Percentiles rank a stretch among this genome's conserved stretches.
Evolutionary conservation across 495 filamentous ascomycete species (phyloP).

Genomic region (Aspergillus affinis): DNA sequence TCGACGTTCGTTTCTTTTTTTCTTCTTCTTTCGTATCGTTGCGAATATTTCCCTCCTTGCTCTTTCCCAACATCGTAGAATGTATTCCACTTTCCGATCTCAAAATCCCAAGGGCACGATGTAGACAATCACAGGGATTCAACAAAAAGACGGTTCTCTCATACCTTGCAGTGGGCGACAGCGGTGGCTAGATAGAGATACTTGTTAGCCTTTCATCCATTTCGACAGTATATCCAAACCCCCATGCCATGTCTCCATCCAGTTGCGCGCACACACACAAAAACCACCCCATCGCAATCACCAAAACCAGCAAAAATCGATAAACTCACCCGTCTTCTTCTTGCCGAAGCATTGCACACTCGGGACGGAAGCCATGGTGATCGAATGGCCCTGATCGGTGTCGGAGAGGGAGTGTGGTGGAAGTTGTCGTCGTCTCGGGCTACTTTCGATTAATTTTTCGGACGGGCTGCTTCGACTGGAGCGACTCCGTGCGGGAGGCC

Average conservation of each 20-base stretch:
- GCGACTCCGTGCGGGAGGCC: constrained; percentile 38
- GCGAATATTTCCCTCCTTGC: constrained; percentile 8
- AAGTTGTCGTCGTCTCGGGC: constrained; percentile 13
- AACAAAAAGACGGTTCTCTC: constrained; percentile 19
- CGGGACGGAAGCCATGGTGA: constrained; percentile 75
- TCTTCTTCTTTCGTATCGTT: constrained; percentile 8
- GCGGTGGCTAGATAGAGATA: constrained; percentile 61
- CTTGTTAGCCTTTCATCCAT: constrained; percentile 35
- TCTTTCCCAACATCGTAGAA: constrained; percentile 21
- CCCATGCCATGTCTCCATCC: background rate
- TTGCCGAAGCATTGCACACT: constrained; percentile 95
- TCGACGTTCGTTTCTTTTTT: background rate
- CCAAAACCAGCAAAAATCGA: background rate
- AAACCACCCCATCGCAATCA: background rate
- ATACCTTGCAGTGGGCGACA: constrained; percentile 94
- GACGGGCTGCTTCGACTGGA: constrained; percentile 1
- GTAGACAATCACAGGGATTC: constrained; percentile 4
- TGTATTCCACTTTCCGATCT: constrained; percentile 3
- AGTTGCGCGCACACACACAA: background rate
- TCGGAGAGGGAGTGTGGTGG: constrained; percentile 47
- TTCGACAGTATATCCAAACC: background rate
- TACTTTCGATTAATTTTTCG: constrained; percentile 9
- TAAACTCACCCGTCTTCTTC: constrained; percentile 72
- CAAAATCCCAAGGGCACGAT: constrained; percentile 6
- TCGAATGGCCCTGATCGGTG: constrained; percentile 47